Conservation (phyloP, 495 filamentous ascomycete species). For the Sphaerosporella brunnea region DNA sequence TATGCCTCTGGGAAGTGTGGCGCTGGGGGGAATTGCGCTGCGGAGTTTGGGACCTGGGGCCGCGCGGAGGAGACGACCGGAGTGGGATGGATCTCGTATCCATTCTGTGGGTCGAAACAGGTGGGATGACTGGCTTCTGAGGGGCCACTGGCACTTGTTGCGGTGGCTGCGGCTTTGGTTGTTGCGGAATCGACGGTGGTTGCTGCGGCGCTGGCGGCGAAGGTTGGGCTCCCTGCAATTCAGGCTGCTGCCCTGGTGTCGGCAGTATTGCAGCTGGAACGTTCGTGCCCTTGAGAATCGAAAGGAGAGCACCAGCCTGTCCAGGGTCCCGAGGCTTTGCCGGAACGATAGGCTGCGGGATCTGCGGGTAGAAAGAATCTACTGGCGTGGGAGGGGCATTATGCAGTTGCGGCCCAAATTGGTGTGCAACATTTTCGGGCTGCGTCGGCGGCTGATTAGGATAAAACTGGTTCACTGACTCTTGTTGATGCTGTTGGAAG, state of each 20-base stretch:
- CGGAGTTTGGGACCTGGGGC: constrained; percentile 6
- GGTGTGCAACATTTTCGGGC: not conserved
- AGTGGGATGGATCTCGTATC: not conserved
- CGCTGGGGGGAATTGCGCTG: constrained; percentile 8
- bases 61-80: constrained; percentile 4
- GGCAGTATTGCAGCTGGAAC: constrained; percentile 12
- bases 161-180: not conserved
- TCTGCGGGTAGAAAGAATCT: constrained; percentile 9
- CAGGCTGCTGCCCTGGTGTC: not conserved
- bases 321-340: constrained; percentile 12
- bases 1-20: constrained; percentile 5
- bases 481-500: constrained; percentile 34
- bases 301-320: constrained; percentile 19
- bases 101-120: not conserved
- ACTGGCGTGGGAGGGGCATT: constrained; percentile 5
- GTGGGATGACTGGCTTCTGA: not conserved
- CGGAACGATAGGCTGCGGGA: not conserved
- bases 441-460: not conserved
- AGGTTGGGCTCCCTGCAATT: constrained; percentile 1
- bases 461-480: not conserved
- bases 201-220: not conserved
- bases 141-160: not conserved
- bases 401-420: not conserved
- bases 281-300: constrained; percentile 19
- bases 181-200: not conserved